Conservation (phyloP, 1,139 yeast genomes). For the Sugiyamaella pinicola region DNA sequence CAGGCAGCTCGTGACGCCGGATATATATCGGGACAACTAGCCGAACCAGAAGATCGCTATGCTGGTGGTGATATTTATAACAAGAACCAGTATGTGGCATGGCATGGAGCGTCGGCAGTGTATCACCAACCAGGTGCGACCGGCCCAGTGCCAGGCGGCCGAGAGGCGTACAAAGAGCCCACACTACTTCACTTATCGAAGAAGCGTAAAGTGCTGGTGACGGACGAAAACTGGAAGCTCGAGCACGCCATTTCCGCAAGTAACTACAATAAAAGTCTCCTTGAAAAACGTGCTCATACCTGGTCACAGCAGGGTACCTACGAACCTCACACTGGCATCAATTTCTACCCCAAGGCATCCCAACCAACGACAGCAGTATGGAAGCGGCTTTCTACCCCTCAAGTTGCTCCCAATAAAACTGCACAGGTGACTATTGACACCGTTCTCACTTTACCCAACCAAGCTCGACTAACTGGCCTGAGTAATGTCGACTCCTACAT, state of each 20-base stretch:
- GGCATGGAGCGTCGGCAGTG: conserved; percentile 53
- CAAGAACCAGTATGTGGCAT: conserved; percentile 54
- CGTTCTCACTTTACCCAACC: conserved; percentile 48
- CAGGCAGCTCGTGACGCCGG: conserved; percentile 70
- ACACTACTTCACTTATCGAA: conserved; percentile 26
- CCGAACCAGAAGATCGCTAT: conserved; percentile 67
- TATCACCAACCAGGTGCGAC: conserved; percentile 41
- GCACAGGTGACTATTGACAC: conserved; percentile 55
- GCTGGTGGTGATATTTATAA: conserved; percentile 50
- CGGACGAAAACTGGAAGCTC: conserved; percentile 82
- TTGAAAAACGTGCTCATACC: conserved; percentile 60
- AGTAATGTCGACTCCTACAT: conserved; percentile 57
- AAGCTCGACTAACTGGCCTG: conserved; percentile 61
- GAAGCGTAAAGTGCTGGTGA: conserved; percentile 46
- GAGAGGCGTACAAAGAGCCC: conserved; percentile 34
- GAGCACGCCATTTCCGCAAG: conserved; percentile 80
- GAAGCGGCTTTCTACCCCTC: conserved; percentile 37
- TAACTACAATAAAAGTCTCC: conserved; percentile 63
- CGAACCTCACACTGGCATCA: conserved; percentile 82
- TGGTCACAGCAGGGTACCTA: conserved; percentile 59
- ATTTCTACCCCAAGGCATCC: conserved; percentile 70
- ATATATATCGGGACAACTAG: conserved; percentile 75
- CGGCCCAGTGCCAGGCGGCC: conserved; percentile 31
- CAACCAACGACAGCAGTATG: conserved; percentile 61
- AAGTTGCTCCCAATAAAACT: conserved; percentile 19